Percentiles rank a stretch among this genome's conserved stretches.
Conservation (phyloP, 2,329 filamentous ascomycete genomes). For the Penicillium sp. region DNA sequence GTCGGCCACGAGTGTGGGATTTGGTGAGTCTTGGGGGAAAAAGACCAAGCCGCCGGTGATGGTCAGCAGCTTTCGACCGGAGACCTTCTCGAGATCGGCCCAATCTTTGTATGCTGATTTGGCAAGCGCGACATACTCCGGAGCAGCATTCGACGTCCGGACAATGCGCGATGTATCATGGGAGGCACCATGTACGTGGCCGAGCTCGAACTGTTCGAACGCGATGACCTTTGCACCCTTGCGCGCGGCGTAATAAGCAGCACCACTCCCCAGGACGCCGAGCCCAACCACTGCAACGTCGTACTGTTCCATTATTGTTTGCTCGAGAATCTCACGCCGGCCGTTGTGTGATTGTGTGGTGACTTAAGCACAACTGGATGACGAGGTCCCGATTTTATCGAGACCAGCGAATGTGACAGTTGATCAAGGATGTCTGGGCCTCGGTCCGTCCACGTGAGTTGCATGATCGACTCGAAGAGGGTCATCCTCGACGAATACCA, state of each 20-base stretch:
- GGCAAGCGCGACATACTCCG: slow-evolving; percentile 41
- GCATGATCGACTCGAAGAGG: not conserved
- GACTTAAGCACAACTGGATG: not conserved
- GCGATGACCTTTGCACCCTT: slow-evolving; percentile 29
- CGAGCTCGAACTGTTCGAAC: slow-evolving; percentile 31
- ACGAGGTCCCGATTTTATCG: slow-evolving; percentile 4
- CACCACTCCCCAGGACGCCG: slow-evolving; percentile 28
- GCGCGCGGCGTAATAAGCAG: slow-evolving; percentile 26
- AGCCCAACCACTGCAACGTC: slow-evolving; percentile 31
- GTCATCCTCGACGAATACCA: no score
- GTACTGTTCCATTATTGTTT: slow-evolving; percentile 19
- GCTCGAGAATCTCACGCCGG: no score
- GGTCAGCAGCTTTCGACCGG: slow-evolving; percentile 22
- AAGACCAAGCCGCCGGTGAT: slow-evolving; percentile 29
- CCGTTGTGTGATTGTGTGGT: not conserved
- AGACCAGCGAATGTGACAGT: not conserved
- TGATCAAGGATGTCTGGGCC: not conserved
- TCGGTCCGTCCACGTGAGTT: slow-evolving; percentile 8
- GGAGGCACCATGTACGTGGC: slow-evolving; percentile 29
- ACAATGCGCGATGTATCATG: slow-evolving; percentile 33
- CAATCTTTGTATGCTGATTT: slow-evolving; percentile 39
- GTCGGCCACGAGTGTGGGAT: slow-evolving; percentile 9
- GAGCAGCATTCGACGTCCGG: slow-evolving; percentile 26
- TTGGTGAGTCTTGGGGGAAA: slow-evolving; percentile 15
- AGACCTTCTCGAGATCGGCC: slow-evolving; percentile 25